Conservation (phyloP, 2,329 filamentous ascomycete species). For the Alternaria sp. region DNA sequence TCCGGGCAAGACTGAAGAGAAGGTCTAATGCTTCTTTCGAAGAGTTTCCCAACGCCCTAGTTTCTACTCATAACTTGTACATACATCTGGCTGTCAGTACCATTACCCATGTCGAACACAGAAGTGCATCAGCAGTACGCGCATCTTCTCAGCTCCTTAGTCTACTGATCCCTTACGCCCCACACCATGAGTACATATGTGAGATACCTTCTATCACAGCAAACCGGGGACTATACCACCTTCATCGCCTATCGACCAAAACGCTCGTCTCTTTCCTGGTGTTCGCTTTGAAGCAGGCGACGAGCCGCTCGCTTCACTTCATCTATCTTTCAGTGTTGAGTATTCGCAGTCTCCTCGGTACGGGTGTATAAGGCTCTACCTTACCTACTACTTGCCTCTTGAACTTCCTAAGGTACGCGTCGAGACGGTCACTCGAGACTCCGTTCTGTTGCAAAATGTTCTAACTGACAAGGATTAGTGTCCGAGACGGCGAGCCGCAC, state of each 20-base stretch:
- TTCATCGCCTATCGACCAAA: not conserved
- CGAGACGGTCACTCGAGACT: no score
- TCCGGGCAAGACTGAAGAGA: not conserved
- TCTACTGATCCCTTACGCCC: not conserved
- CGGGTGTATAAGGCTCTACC: no score
- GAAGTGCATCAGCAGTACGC: not conserved
- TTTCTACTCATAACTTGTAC: not conserved
- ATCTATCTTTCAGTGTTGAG: fast-evolving
- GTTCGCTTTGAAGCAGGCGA: no score
- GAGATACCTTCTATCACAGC: not conserved
- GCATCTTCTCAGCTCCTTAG: not conserved
- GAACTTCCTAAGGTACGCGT: no score
- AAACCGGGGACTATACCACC: not conserved
- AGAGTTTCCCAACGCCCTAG: not conserved
- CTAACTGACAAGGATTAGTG: no score
- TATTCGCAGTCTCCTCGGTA: no score
- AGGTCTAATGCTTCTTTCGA: not conserved
- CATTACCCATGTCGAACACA: not conserved
- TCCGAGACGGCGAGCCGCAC: no score
- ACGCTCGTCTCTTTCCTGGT: no score
- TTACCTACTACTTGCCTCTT: no score
- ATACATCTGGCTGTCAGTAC: not conserved
- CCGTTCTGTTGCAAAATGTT: no score
- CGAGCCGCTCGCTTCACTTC: no score
- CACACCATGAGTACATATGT: not conserved